Evolutionary conservation across 495 filamentous ascomycete genomes (phyloP).

Genomic region (Astrocystis sublimbata): DNA sequence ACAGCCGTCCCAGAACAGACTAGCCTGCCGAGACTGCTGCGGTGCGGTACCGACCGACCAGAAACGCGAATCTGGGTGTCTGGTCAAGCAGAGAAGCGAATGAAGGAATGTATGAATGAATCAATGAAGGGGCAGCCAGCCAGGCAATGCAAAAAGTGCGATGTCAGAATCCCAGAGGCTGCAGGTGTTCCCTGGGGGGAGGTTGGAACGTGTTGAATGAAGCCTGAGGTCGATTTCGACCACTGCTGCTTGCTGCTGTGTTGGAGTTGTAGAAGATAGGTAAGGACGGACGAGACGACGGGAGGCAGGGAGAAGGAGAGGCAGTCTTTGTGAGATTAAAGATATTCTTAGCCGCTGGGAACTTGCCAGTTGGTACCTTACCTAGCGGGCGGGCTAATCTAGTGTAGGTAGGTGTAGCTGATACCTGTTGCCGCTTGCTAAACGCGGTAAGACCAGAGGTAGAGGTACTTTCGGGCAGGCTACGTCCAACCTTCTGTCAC

Average conservation of each 20-base stretch:
- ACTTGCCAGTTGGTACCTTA: background rate
- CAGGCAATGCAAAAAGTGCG: constrained; percentile 1
- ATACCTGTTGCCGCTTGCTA: background rate
- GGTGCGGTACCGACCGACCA: background rate
- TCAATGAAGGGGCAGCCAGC: background rate
- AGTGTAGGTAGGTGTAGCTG: background rate
- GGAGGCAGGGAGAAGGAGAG: constrained; percentile 1
- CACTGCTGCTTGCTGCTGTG: too few relatives aligned
- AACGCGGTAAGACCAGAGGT: background rate
- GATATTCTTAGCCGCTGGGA: too few relatives aligned
- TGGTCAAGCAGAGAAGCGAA: background rate
- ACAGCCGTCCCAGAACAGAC: constrained; percentile 13
- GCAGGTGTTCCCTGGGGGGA: too few relatives aligned
- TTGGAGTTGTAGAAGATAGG: constrained; percentile 10
- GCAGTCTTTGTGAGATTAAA: constrained; percentile 6
- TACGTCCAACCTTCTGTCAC: too few relatives aligned
- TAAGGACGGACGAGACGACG: background rate
- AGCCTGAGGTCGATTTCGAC: too few relatives aligned
- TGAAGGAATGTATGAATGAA: too few relatives aligned
- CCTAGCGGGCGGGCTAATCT: background rate
- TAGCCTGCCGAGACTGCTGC: background rate
- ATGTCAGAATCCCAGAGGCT: too few relatives aligned
- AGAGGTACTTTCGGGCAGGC: too few relatives aligned
- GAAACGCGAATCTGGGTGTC: too few relatives aligned
- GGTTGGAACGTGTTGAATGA: too few relatives aligned